These are phyloP conservation scores for Wickerhamomyces bisporus DNA, from an alignment of 805 yeast species.

Conservation along the genomic window DNA sequence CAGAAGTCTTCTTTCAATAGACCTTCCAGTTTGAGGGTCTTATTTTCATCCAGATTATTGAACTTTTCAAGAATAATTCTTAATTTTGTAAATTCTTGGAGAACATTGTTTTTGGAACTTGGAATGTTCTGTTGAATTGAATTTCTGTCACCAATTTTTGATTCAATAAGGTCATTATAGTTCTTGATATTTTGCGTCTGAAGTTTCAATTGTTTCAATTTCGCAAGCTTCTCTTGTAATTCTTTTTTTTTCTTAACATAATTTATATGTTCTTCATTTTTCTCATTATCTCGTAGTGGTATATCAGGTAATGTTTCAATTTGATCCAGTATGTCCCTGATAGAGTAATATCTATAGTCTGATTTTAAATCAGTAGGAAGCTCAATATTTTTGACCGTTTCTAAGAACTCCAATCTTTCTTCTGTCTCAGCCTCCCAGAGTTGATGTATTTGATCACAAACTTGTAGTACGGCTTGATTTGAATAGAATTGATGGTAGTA, in stretches of 20 bases:
- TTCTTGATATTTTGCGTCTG: conserved; percentile 6
- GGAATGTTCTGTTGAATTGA: conserved; percentile 15
- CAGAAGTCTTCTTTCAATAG: conserved; percentile 1
- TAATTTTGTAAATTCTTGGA: conserved; percentile 15
- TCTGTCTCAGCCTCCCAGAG: conserved; percentile 10
- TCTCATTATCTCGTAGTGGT: background rate
- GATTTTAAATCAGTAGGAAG: conserved; percentile 14
- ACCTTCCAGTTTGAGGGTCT: conserved; percentile 5
- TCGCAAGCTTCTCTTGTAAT: conserved; percentile 5
- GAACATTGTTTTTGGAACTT: conserved; percentile 8
- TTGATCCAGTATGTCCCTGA: conserved; percentile 14
- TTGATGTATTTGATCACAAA: conserved; percentile 16
- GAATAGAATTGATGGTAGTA: conserved; percentile 14
- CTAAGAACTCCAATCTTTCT: conserved; percentile 3
- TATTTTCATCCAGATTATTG: conserved; percentile 14
- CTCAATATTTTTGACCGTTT: conserved; percentile 6
- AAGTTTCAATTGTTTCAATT: conserved; percentile 6
- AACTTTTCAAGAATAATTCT: conserved; percentile 15
- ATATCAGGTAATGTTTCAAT: conserved; percentile 17
- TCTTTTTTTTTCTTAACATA: conserved; percentile 10
- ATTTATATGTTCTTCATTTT: background rate
- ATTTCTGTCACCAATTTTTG: conserved; percentile 17
- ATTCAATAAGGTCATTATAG: conserved; percentile 5
- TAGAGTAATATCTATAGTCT: conserved; percentile 14
- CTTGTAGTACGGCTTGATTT: conserved; percentile 18